Conservation (phyloP, 2,329 filamentous ascomycete genomes). For the Penicillium polonicum region DNA sequence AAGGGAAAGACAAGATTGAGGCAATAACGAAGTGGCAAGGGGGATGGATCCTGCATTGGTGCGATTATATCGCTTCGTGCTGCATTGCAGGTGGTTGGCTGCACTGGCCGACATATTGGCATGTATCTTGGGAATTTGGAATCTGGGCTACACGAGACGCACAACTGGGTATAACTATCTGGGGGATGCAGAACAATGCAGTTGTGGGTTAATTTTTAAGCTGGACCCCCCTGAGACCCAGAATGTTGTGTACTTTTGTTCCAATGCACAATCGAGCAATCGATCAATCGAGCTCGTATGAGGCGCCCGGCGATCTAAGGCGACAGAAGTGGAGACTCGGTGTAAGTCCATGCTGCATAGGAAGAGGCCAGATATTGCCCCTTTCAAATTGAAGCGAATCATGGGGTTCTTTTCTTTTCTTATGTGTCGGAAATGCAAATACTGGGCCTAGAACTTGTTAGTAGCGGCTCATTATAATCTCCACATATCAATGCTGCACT, state of each 20-base stretch:
- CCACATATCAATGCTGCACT: not conserved
- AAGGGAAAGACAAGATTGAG: not conserved
- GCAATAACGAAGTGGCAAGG: not conserved
- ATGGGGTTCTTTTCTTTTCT: not conserved
- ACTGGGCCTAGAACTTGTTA: not conserved
- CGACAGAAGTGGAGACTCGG: not conserved
- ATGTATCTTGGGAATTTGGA: slow-evolving; percentile 2
- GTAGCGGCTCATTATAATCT: too few species aligned
- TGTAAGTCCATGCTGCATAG: not conserved
- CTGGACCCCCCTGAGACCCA: not conserved
- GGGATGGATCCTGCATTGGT: not conserved
- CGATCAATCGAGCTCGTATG: not conserved
- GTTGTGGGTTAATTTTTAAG: not conserved
- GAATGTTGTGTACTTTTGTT: not conserved
- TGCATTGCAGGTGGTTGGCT: slow-evolving; percentile 8
- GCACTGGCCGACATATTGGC: not conserved
- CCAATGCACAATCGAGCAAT: not conserved
- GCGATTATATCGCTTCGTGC: not conserved
- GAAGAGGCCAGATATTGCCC: not conserved
- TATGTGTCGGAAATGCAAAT: not conserved
- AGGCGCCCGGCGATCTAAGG: not conserved
- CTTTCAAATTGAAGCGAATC: not conserved
- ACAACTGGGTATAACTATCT: not conserved
- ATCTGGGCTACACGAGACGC: not conserved
- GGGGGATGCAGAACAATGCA: not conserved